Base-by-base conservation (phyloP, 805 yeast species). In the Yamadazyma sp. region DNA sequence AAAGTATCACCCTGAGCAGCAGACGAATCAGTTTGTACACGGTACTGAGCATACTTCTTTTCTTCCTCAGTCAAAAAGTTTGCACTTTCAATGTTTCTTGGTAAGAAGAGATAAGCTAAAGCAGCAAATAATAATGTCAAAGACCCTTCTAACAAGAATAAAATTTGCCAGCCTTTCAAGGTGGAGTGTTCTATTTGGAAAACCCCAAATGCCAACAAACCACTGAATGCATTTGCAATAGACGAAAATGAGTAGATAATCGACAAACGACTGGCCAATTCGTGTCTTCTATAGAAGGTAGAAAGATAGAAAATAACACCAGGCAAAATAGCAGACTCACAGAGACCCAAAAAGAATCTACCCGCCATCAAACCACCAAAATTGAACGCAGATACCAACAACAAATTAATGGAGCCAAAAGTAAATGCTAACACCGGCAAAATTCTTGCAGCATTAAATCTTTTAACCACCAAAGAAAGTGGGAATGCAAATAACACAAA, bases 121-220 rank as follows among this genome's bases (percentile, higher is more conserved):
- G 55, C 47, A 6, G 75, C 58, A 12, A 63, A 44, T 6, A 55
- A 20, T 14, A 71, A 54, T 2, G 77, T 70, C 26, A 57, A 50
- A 12, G 56, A 53, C 10, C 77, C 77, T 52, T 72, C 77, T 32
- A 71, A 57, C 28, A 73, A 49, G 46, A 72, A 71, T 38, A 73
- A 53, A 33, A 67, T 67, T 44, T 71, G 71, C 78, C 78, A 73
- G 3, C 78, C 77, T 11, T 62, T 50, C 23, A 72, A 53, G 11
- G 47, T 44, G 16, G 60, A 49, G 31, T 51, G 45, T 33, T 62
- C 48, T 38, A 70, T 69, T 47, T 70, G 75, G 47, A 70, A 70
- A 21, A 41, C 50, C 2, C 60, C 63, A 32, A 45, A 56, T 11
- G 68, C 51, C 27, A 65, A 48, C 12, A 65, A 51, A 12, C 71